Evolutionary conservation across 2,329 filamentous ascomycete genomes (phyloP).

Genomic region (Laburnicola sp.): DNA sequence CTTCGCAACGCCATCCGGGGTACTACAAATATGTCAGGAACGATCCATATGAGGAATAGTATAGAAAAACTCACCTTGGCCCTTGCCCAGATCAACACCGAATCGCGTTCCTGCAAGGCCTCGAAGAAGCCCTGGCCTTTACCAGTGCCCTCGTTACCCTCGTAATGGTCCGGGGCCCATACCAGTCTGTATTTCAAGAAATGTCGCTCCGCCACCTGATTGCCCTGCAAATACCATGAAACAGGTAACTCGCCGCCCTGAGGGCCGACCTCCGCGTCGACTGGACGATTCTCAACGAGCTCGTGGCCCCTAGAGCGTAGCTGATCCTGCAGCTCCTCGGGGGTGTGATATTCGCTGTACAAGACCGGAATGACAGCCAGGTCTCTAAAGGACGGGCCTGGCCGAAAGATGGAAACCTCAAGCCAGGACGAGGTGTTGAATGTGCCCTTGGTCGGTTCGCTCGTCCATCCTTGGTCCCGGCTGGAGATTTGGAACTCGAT

Average conservation of each 20-base stretch:
- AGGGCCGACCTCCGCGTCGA: constrained; percentile 21
- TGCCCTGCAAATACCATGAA: constrained; percentile 41
- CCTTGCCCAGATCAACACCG: constrained; percentile 36
- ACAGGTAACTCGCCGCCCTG: constrained; percentile 27
- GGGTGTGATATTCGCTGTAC: background rate
- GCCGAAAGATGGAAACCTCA: constrained; percentile 36
- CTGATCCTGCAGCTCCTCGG: background rate
- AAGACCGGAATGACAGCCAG: constrained; percentile 6
- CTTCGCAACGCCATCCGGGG: constrained; percentile 35
- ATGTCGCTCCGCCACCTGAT: constrained; percentile 25
- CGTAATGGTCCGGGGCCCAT: constrained; percentile 19
- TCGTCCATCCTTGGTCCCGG: constrained; percentile 41
- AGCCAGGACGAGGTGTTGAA: constrained; percentile 40
- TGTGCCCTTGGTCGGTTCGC: constrained; percentile 26
- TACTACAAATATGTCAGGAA: constrained; percentile 24
- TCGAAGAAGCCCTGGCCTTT: constrained; percentile 32
- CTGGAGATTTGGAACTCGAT: constrained; percentile 30
- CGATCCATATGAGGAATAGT: background rate
- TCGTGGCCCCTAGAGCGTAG: background rate
- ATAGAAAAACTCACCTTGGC: constrained; percentile 32
- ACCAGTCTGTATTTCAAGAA: constrained; percentile 19
- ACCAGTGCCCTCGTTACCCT: constrained; percentile 31
- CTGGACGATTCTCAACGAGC: constrained; percentile 24
- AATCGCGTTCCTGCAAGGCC: constrained; percentile 30
- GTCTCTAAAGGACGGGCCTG: background rate